A percentile compares a stretch with the other conserved stretches of the same genome.
Conservation (phyloP, 2,329 filamentous ascomycete species). For the Aspergillus sp. region DNA sequence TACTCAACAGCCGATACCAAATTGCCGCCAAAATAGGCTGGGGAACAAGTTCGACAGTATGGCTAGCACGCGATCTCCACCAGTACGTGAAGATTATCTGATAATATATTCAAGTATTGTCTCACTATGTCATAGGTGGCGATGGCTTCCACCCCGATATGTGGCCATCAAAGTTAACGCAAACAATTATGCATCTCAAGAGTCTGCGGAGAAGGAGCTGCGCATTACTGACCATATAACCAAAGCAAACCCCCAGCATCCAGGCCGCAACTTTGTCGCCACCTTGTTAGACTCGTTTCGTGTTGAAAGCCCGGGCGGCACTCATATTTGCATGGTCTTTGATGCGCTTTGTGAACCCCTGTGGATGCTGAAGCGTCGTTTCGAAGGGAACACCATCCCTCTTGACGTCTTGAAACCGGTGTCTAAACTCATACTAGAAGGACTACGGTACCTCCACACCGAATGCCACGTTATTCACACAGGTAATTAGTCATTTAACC, state of each 20-base stretch:
- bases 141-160: slow-evolving; percentile 27
- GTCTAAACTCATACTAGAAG: slow-evolving; percentile 35
- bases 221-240: slow-evolving; percentile 33
- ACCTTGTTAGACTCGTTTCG: slow-evolving; percentile 36
- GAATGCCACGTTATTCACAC: slow-evolving; percentile 44
- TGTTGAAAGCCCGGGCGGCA: slow-evolving; percentile 26
- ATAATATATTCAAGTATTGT: slow-evolving; percentile 3
- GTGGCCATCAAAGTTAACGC: slow-evolving; percentile 37
- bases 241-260: slow-evolving; percentile 28
- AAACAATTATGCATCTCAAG: slow-evolving; percentile 23
- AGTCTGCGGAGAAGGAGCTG: slow-evolving; percentile 28
- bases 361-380: slow-evolving; percentile 31
- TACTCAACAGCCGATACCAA: slow-evolving; percentile 37
- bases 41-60: slow-evolving; percentile 43
- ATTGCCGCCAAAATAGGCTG: slow-evolving; percentile 41
- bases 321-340: slow-evolving; percentile 38
- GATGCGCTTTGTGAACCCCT: slow-evolving; percentile 36
- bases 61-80: slow-evolving; percentile 36
- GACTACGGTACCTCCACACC: slow-evolving; percentile 40
- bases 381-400: slow-evolving; percentile 25
- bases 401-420: slow-evolving; percentile 29
- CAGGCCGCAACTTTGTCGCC: slow-evolving; percentile 32
- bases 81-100: slow-evolving; percentile 17
- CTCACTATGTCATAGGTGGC: slow-evolving; percentile 20
- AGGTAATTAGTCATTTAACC: slow-evolving; percentile 22